Percentiles rank a stretch among this genome's conserved stretches.
Conservation (phyloP, 495 filamentous ascomycete genomes). For the Penicillium waksmanii region DNA sequence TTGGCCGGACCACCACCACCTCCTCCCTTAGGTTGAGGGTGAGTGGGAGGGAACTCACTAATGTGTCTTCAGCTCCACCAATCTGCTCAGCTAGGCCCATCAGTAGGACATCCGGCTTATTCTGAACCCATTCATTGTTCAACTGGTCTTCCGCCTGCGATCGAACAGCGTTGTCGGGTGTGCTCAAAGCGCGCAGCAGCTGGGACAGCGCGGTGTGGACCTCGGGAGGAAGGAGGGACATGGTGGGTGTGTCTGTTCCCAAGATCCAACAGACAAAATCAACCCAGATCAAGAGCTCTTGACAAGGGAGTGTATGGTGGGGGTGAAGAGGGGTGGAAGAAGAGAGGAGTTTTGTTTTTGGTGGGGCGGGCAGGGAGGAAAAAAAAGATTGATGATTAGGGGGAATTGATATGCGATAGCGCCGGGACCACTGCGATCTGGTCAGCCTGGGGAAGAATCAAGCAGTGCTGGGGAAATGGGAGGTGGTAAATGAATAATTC, state of each 20-base stretch:
- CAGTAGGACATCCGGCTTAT: constrained; percentile 80
- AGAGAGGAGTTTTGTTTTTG: constrained; percentile 40
- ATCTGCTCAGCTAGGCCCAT: constrained; percentile 96
- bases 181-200: constrained; percentile 83
- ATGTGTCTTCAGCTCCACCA: constrained; percentile 65
- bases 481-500: no score
- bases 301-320: constrained; percentile 31
- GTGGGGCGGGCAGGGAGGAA: constrained; percentile 36
- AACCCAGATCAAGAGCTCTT: constrained; percentile 31
- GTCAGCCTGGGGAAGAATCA: not conserved
- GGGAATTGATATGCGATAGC: constrained; percentile 31
- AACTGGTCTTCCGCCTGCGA: constrained; percentile 87
- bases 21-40: constrained; percentile 2
- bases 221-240: constrained; percentile 85
- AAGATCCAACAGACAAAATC: constrained; percentile 34
- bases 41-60: constrained; percentile 56
- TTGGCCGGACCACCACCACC: not conserved
- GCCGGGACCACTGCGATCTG: no score
- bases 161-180: constrained; percentile 85
- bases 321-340: constrained; percentile 30
- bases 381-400: constrained; percentile 39
- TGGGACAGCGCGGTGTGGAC: constrained; percentile 79
- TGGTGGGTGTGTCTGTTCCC: constrained; percentile 50
- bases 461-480: no score
- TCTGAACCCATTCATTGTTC: constrained; percentile 82